phyloP scores from a whole-genome alignment of 495 filamentous ascomycete genomes.

The Daldinia concentrica region DNA sequence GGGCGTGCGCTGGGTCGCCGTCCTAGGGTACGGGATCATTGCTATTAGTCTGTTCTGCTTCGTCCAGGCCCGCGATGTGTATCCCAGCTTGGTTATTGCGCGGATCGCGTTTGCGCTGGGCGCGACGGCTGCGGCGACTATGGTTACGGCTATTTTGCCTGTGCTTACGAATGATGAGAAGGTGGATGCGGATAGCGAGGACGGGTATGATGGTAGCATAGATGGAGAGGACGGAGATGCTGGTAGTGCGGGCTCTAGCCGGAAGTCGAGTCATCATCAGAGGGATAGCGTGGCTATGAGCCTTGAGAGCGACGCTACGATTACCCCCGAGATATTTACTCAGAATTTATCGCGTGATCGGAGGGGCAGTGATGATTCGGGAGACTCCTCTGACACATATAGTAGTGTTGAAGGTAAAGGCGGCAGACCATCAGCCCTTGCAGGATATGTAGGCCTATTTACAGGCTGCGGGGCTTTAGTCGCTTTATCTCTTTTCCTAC shows the following conservation, averaged over 20 bases:
- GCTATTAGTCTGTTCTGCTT: slow-evolving; percentile 79
- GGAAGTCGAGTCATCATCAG: slow-evolving; percentile 29
- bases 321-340: slow-evolving; percentile 65
- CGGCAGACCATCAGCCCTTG: slow-evolving; percentile 66
- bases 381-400: slow-evolving; percentile 26
- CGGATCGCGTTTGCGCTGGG: slow-evolving; percentile 89
- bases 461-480: slow-evolving; percentile 92
- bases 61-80: slow-evolving; percentile 86
- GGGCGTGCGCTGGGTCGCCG: slow-evolving; percentile 83
- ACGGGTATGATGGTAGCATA: slow-evolving; percentile 32
- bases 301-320: slow-evolving; percentile 69
- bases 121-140: slow-evolving; percentile 88
- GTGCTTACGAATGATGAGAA: slow-evolving; percentile 69
- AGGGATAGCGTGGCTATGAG: slow-evolving; percentile 60
- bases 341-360: slow-evolving; percentile 32
- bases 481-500: slow-evolving; percentile 81
- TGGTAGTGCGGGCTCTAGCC: slow-evolving; percentile 14
- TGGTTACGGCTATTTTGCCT: slow-evolving; percentile 96
- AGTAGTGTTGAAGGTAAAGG: slow-evolving; percentile 34
- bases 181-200: slow-evolving; percentile 22
- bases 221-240: not conserved
- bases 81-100: slow-evolving; percentile 87
- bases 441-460: slow-evolving; percentile 90
- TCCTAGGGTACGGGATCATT: slow-evolving; percentile 81
- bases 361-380: slow-evolving; percentile 22